Evolutionary conservation across 495 filamentous ascomycete species (phyloP).

Genomic region (Trichoderma virens): DNA sequence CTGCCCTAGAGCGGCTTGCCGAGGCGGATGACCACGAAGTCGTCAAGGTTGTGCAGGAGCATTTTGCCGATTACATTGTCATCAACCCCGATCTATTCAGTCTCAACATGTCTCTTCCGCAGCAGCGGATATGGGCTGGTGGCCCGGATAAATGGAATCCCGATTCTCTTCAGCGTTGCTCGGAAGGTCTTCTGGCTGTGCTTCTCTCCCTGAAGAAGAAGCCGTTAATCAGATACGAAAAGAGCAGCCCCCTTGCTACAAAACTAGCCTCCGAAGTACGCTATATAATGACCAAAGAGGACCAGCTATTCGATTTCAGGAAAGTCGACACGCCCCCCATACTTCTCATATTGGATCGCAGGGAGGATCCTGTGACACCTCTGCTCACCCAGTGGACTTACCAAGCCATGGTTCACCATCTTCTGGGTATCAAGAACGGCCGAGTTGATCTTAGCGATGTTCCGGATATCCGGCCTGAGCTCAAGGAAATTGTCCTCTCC

Average conservation of each 20-base stretch:
- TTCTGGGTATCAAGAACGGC: slow-evolving; percentile 89
- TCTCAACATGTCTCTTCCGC: slow-evolving; percentile 64
- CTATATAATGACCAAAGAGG: slow-evolving; percentile 90
- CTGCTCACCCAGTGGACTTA: slow-evolving; percentile 97
- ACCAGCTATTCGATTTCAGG: slow-evolving; percentile 94
- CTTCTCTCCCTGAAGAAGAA: slow-evolving; percentile 90
- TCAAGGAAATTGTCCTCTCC: slow-evolving; percentile 91
- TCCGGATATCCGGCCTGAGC: slow-evolving; percentile 80
- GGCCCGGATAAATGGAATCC: slow-evolving; percentile 84
- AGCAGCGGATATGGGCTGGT: slow-evolving; percentile 69
- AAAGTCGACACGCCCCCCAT: slow-evolving; percentile 93
- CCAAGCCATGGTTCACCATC: slow-evolving; percentile 97
- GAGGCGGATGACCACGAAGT: slow-evolving; percentile 99
- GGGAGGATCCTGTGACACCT: slow-evolving; percentile 95
- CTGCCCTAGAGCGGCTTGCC: slow-evolving; percentile 84
- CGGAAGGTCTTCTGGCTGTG: slow-evolving; percentile 77
- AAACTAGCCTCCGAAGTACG: slow-evolving; percentile 88
- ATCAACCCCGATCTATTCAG: slow-evolving; percentile 92
- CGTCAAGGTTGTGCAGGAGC: slow-evolving; percentile 83
- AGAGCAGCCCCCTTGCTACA: slow-evolving; percentile 81
- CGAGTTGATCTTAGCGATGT: slow-evolving; percentile 80
- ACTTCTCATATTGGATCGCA: slow-evolving; percentile 78
- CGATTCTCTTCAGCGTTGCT: slow-evolving; percentile 73
- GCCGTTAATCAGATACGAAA: slow-evolving; percentile 88
- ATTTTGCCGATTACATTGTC: slow-evolving; percentile 91